Evolutionary conservation across 2,329 filamentous ascomycete genomes (phyloP), one percentile per base, ranked within the genome.

Genomic region (Alternaria sp.): DNA sequence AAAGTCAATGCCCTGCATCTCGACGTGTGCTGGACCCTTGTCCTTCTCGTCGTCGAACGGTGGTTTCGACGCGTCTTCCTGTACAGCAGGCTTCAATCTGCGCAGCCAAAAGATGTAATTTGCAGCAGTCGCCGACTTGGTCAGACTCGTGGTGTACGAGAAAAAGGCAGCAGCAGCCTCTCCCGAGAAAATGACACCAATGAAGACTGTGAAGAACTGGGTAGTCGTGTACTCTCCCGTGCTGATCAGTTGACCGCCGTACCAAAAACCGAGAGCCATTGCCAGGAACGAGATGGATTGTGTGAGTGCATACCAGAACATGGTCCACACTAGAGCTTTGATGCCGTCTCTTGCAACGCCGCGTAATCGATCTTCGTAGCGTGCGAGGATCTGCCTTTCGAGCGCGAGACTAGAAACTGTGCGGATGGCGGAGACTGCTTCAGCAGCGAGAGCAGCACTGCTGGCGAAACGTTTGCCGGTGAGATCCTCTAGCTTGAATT

Each of bases 81-180:
- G 63, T 26, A 82, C 78, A 26, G 70, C 74, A 3, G 80, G 72
- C 16, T 73, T 72, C 26, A 79, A 59, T 6, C 75, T 74, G 3
- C 80, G 75, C 3, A 84, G 71, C 78, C 80, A 80, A 30, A 83
- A 77, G 9, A 83, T 71, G 60, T 83, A 82, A 59, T 84, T 83
- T 4, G 94, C 93, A 1, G 94, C 92, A 59, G 93, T 91, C n/a
- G 97, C 84, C 0, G 95, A 94, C 81, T 98, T 98, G 67, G 93
- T 92, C 91, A 98, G 96, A 70, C 97, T 94, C 0, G 94, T 94
- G 0, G 94, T 92, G 73, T 97, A 97, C 0, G 90, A 92, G 81
- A 98, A 98, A 70, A 98, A 90, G 0, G 89, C 91, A 7, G 94
- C 94, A 1, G 94, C 94, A 4, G 93, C 95, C 78, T 73, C 64